Percentiles rank a stretch among this genome's conserved stretches.
Evolutionary conservation across 1,284 basidiomycete genomes (phyloP).

Genomic region (Trichosporon faecale): DNA sequence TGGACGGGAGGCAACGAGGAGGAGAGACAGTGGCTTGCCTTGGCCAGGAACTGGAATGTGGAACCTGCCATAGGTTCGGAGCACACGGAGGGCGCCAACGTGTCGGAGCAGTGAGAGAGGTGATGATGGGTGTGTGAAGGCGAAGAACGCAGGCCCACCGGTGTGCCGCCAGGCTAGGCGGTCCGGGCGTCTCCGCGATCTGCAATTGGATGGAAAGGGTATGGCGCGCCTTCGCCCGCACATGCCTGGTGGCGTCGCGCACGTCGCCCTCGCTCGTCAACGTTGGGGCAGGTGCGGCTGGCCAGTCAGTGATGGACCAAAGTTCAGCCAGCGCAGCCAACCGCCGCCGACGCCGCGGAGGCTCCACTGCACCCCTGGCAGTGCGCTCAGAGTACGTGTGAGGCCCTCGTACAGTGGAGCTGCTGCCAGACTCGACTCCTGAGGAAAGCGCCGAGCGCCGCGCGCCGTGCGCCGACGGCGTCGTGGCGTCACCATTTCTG

Average conservation of each 20-base stretch:
- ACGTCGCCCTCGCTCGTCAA: background rate
- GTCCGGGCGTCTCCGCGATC: background rate
- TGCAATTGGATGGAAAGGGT: background rate
- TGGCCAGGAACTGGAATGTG: slow-evolving; percentile 25
- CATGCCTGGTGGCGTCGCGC: slow-evolving; percentile 1
- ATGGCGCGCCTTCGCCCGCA: background rate
- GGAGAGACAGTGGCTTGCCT: slow-evolving; percentile 19
- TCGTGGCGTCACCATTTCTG: background rate
- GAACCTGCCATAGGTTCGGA: slow-evolving; percentile 16
- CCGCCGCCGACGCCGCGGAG: background rate
- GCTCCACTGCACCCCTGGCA: background rate
- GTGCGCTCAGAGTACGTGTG: background rate
- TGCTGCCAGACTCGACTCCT: background rate
- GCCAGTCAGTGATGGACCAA: too few species aligned
- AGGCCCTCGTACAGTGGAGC: background rate
- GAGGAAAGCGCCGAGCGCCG: background rate
- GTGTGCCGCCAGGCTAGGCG: background rate
- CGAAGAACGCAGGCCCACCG: background rate
- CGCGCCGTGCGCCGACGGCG: background rate
- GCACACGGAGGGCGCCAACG: background rate
- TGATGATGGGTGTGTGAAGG: background rate
- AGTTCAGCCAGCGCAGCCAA: background rate
- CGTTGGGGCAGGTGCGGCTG: background rate
- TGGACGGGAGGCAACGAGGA: slow-evolving; percentile 6
- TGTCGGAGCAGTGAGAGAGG: background rate